Conservation (phyloP, 75 land plant genomes). For the Adiantum capillusveneris region DNA sequence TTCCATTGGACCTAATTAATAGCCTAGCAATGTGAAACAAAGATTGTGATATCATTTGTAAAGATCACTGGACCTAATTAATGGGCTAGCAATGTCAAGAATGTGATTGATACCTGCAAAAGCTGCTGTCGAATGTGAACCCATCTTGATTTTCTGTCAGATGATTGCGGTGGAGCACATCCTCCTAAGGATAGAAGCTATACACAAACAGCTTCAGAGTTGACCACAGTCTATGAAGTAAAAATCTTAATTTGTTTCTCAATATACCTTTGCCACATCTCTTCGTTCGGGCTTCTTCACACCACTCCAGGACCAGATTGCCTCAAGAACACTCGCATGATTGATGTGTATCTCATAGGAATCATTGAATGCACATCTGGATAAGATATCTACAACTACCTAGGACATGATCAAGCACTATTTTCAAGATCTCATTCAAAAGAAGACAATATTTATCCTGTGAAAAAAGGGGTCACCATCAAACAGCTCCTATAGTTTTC, state of each 20-base stretch:
- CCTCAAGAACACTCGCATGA: constrained; percentile 57
- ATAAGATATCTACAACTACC: constrained; percentile 68
- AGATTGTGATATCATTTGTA: too few relatives aligned
- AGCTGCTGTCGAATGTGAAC: constrained; percentile 80
- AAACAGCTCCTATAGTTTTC: too few relatives aligned
- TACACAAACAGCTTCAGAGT: constrained; percentile 6
- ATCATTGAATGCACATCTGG: constrained; percentile 35
- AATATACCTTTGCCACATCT: constrained; percentile 78
- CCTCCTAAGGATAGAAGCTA: constrained; percentile 65
- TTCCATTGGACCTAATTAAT: too few relatives aligned
- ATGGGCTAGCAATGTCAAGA: too few relatives aligned
- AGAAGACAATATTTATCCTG: background rate
- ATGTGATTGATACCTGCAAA: constrained; percentile 57
- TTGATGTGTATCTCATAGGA: constrained; percentile 69
- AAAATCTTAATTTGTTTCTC: background rate
- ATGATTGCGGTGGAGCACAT: constrained; percentile 62
- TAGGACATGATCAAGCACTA: constrained; percentile 13
- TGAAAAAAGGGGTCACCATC: too few relatives aligned
- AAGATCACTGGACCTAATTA: too few relatives aligned
- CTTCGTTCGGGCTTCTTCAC: constrained; percentile 47
- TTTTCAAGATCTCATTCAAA: background rate
- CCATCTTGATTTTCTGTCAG: constrained; percentile 73
- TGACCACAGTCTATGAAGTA: background rate
- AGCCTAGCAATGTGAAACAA: too few relatives aligned
- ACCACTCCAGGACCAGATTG: constrained; percentile 92